Evolutionary conservation across 164 flowering plant genomes (phyloP).

Genomic region (Sextonia rubra): DNA sequence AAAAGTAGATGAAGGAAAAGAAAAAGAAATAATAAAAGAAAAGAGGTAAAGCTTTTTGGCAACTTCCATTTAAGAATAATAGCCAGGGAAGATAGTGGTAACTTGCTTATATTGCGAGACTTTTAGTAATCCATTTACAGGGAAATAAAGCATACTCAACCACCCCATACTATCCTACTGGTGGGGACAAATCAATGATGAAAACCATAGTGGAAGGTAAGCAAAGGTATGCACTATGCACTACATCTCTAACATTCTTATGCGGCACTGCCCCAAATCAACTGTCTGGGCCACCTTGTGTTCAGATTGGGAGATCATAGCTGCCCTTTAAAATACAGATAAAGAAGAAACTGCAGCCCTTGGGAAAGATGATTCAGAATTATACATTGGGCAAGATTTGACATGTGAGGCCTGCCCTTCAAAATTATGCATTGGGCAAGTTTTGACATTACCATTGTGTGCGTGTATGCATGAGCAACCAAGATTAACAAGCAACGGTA

Average conservation of each 20-base stretch:
- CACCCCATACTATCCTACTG: slow-evolving; percentile 6
- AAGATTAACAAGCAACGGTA: too few species aligned
- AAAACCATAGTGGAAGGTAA: background rate
- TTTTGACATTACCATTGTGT: too few species aligned
- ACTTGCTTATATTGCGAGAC: slow-evolving; percentile 3
- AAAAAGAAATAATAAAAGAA: background rate
- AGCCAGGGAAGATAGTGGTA: slow-evolving; percentile 2
- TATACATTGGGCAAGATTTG: too few species aligned
- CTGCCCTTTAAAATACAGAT: too few species aligned
- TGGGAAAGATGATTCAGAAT: too few species aligned
- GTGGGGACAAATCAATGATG: slow-evolving; percentile 14
- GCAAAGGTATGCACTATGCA: background rate
- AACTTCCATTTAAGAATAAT: background rate
- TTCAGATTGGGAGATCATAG: too few species aligned
- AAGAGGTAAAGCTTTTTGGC: background rate
- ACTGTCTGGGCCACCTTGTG: too few species aligned
- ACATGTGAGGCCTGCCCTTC: too few species aligned
- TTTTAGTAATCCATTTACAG: background rate
- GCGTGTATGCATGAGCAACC: too few species aligned
- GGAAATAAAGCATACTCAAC: slow-evolving; percentile 7
- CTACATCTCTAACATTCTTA: background rate
- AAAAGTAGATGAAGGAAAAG: background rate
- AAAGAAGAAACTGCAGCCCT: too few species aligned
- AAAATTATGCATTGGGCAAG: too few species aligned
- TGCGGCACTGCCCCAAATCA: too few species aligned